These are phyloP conservation scores for Globisporangium uncinulatum DNA, from an alignment of 352 stramenopile species.

Conservation along the genomic window DNA sequence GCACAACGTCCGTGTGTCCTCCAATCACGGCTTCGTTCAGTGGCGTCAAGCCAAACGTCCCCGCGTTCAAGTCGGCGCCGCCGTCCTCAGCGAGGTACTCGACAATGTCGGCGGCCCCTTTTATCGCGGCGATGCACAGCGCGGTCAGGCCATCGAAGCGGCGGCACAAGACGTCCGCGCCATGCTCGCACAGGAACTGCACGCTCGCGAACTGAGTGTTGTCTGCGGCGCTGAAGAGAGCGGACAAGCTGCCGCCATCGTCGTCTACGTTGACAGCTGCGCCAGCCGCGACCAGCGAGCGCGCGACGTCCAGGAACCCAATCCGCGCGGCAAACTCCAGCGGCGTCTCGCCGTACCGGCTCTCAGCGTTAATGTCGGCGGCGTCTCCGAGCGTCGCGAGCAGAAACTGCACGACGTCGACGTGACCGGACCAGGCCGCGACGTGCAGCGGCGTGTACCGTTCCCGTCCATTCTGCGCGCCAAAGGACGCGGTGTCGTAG, in stretches of 20 bases:
- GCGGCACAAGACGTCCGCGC: neutral
- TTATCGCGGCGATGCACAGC: neutral
- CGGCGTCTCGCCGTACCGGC: neutral
- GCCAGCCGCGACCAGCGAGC: neutral
- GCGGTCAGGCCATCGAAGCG: neutral
- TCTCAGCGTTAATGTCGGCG: neutral
- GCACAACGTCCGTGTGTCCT: neutral
- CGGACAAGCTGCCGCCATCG: neutral
- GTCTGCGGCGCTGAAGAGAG: neutral
- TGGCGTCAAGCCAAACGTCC: neutral
- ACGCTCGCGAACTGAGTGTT: neutral
- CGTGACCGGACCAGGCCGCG: neutral
- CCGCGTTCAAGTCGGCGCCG: neutral
- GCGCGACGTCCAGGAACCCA: neutral
- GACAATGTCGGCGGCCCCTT: neutral
- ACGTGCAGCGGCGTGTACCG: neutral
- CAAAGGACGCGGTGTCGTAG: neutral
- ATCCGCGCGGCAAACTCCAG: neutral
- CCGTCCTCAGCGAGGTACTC: slow-evolving; percentile 3
- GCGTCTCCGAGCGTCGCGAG: neutral
- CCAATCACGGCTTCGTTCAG: neutral
- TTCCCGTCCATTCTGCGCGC: neutral
- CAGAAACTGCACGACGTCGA: slow-evolving; percentile 1
- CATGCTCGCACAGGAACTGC: neutral
- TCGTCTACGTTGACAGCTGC: neutral